Evolutionary conservation across 345 rosid genomes (phyloP).

Genomic region (Populus simonii): DNA sequence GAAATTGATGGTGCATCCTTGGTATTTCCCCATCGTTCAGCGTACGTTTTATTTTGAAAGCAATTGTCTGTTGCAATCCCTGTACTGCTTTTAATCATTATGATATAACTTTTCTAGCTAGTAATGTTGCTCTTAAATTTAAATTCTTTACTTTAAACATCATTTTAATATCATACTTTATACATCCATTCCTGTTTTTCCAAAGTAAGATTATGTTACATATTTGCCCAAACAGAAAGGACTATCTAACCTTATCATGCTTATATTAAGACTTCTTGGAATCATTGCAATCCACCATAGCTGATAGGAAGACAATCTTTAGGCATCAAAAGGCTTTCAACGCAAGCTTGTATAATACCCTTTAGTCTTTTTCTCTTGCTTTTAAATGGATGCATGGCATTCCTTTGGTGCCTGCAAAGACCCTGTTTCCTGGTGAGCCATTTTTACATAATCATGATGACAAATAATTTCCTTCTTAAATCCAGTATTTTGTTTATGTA

Average conservation of each 20-base stretch:
- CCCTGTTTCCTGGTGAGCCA: not conserved
- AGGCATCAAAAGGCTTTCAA: not conserved
- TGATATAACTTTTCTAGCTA: not conserved
- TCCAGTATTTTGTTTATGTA: slow-evolving; percentile 15
- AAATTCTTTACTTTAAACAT: not conserved
- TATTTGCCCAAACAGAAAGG: not conserved
- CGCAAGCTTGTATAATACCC: not conserved
- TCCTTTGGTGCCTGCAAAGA: not conserved
- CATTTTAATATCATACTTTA: not conserved
- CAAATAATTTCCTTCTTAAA: not conserved
- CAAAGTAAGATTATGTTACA: not conserved
- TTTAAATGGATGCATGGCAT: not conserved
- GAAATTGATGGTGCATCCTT: slow-evolving; percentile 52
- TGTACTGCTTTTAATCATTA: not conserved
- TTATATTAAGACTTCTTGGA: not conserved
- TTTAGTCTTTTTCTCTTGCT: not conserved
- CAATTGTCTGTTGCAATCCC: not conserved
- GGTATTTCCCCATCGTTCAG: slow-evolving; percentile 63
- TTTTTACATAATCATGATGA: not conserved
- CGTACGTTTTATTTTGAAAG: slow-evolving; percentile 51
- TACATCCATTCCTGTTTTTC: not conserved
- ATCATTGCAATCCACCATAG: not conserved
- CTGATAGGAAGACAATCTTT: not conserved
- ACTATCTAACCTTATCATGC: not conserved
- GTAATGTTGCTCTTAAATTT: not conserved